Percentiles rank a stretch among this genome's conserved stretches.
These are phyloP conservation scores for Ormosia emarginata DNA, from an alignment of 306 rosid genomes.

Conservation along the genomic window DNA sequence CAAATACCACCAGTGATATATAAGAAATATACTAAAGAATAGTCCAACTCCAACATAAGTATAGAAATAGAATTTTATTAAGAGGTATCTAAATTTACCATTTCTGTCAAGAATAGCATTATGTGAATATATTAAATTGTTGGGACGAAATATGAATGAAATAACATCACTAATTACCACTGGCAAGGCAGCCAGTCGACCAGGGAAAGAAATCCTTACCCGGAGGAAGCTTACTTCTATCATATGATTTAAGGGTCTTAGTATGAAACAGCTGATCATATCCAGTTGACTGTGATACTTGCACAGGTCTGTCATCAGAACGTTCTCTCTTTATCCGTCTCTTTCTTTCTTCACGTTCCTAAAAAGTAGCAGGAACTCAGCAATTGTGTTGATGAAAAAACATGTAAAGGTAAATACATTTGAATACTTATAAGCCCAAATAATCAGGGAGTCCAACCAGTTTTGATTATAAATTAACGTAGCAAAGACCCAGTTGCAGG, in stretches of 20 bases:
- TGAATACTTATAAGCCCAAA: background rate
- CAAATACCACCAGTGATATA: background rate
- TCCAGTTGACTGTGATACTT: constrained; percentile 53
- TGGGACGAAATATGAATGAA: background rate
- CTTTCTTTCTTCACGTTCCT: constrained; percentile 99
- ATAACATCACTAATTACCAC: background rate
- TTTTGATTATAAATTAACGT: background rate
- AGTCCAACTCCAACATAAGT: background rate
- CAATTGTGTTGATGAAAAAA: constrained; percentile 14
- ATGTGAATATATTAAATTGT: constrained; percentile 13
- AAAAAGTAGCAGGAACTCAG: constrained; percentile 25
- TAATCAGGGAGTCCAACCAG: background rate
- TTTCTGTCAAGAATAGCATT: background rate
- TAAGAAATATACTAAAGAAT: background rate
- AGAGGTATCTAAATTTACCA: constrained; percentile 9
- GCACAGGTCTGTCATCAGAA: constrained; percentile 70
- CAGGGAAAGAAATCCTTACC: constrained; percentile 55
- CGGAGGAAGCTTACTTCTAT: constrained; percentile 80
- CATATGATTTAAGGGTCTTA: constrained; percentile 56
- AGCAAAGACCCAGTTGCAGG: background rate
- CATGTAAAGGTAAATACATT: background rate
- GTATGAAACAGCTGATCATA: constrained; percentile 60
- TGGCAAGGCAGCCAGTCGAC: background rate
- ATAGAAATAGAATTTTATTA: background rate
- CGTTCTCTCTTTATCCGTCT: constrained; percentile 80